Percentiles rank a stretch among this genome's conserved stretches.
Evolutionary conservation across 768 basidiomycete species (phyloP).

Genomic region (Boletales sp.): DNA sequence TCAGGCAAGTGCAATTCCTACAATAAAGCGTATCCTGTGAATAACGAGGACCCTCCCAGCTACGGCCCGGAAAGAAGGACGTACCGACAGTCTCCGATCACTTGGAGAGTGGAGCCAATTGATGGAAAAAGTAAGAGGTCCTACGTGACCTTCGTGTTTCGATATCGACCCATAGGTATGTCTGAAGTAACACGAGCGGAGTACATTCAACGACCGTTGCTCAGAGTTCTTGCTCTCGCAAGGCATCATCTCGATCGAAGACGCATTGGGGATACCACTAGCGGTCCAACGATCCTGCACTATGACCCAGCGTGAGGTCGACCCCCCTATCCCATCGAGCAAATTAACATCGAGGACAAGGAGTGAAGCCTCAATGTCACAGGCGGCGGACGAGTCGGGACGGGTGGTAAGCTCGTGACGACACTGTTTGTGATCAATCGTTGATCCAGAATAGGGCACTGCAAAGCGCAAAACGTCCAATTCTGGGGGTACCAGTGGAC

Average conservation of each 20-base stretch:
- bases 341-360: neutral
- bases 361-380: too few relatives aligned
- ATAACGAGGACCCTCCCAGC: constrained; percentile 27
- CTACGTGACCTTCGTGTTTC: constrained; percentile 66
- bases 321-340: neutral
- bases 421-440: neutral
- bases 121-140: constrained; percentile 38
- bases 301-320: constrained; percentile 35
- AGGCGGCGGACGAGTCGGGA: too few relatives aligned
- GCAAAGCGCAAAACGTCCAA: too few relatives aligned
- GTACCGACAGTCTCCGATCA: constrained; percentile 41
- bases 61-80: constrained; percentile 44
- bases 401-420: neutral
- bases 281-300: constrained; percentile 10
- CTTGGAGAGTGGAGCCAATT: constrained; percentile 53
- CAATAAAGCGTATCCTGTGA: neutral
- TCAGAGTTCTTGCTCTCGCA: constrained; percentile 50
- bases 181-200: neutral
- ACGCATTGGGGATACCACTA: constrained; percentile 17
- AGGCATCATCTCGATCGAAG: constrained; percentile 41
- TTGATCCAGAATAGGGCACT: neutral
- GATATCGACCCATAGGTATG: constrained; percentile 56
- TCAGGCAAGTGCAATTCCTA: constrained; percentile 38
- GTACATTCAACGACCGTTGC: neutral
- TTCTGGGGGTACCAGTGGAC: too few relatives aligned